Evolutionary conservation across 345 rosid genomes (phyloP).

Genomic region (Cochlearia excelsa): DNA sequence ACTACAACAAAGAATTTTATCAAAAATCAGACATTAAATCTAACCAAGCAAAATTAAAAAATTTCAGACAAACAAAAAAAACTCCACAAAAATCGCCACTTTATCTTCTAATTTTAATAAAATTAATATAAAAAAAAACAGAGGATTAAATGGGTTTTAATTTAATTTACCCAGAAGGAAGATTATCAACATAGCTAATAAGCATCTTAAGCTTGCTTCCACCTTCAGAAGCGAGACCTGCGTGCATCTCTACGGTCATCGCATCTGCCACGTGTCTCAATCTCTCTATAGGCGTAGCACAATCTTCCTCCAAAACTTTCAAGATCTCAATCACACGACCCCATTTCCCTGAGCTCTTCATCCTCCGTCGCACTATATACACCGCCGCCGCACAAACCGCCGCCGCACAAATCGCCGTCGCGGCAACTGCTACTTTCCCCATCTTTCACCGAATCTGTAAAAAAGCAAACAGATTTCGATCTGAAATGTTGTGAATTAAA

Average conservation of each 20-base stretch:
- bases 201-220: conserved; percentile 93
- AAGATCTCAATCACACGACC: conserved; percentile 53
- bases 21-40: no score
- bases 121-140: no score
- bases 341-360: conserved; percentile 36
- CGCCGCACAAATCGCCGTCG: no score
- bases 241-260: conserved; percentile 44
- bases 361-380: no score
- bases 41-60: no score
- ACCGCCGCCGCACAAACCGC: no score
- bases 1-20: no score
- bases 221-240: conserved; percentile 86
- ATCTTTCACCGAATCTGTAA: no score
- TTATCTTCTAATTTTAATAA: background rate
- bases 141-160: no score
- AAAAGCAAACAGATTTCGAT: no score
- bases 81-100: conserved; percentile 3
- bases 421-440: no score
- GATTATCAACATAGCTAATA: conserved; percentile 90
- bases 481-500: no score
- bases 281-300: conserved; percentile 66
- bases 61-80: background rate
- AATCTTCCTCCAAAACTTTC: conserved; percentile 64
- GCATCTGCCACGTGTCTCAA: conserved; percentile 39
- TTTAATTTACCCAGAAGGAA: conserved; percentile 72